Evolutionary conservation across 2,329 filamentous ascomycete genomes (phyloP), one percentile per base, ranked within the genome.

Genomic region (Cladosporium austrohemisphaericum): DNA sequence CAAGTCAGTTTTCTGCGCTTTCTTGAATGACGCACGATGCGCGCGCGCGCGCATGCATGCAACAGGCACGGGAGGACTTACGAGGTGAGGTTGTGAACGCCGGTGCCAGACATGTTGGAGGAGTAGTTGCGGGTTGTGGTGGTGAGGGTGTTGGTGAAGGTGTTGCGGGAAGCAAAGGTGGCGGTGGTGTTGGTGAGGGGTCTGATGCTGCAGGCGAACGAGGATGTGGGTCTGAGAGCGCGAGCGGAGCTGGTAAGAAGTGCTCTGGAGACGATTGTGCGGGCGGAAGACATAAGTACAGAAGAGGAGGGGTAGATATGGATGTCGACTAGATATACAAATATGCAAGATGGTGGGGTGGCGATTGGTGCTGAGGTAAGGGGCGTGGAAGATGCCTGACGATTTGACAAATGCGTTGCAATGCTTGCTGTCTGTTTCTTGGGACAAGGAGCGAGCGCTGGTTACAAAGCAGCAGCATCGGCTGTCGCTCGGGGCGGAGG

Each of bases 31-130:
- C 20, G 10, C n/a, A 23, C 31, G 29, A 18, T 14, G 9, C 16
- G 33, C 33, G 16, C 32, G 43, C 29, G 41, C 32, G 32, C 33
- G 43, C 33, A 7, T 11, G 41, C 29, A 19, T 11, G 23, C 13
- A 14, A 40, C 1, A 8, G 13, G n/a, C n/a, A n/a, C n/a, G n/a
- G 49, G 29, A 29, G 48, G 23, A 35, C 47, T 41, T 43, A 50
- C 47, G 47, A 43, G 47, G 14, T 47, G 47, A 77, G 65, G 66
- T 76, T 76, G 68, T 77, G 74, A 26, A 77, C 74, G 55, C 73
- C 73, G 57, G 68, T 56, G 47, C 72, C 71, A 58, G 64, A 62
- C 67, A 71, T 73, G 63, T 71, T 72, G 50, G 63, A 65, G 55
- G 68, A 67, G 68, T 70, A 74, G 65, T 65, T 43, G 55, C 60